Base-by-base conservation (phyloP, 2,329 filamentous ascomycete genomes). In the Neofusicoccum laricinum region DNA sequence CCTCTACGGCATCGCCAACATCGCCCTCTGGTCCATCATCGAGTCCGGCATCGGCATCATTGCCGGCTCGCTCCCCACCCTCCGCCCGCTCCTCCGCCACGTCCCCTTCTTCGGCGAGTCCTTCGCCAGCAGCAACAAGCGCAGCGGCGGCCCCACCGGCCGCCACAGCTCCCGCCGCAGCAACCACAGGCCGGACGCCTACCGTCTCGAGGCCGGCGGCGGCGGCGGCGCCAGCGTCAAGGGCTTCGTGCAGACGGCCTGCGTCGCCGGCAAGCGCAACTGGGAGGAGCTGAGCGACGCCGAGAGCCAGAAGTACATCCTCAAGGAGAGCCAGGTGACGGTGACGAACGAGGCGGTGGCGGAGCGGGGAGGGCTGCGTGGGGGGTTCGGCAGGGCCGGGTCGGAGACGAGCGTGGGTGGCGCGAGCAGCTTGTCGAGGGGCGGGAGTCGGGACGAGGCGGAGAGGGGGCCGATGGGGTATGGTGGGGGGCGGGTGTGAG, bases 31-130 rank as follows among this genome's bases (percentile, higher is more conserved):
- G 80, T 80, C 80, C 3, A 76, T 82, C 36, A 75, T 82, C 25
- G 82, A 83, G 66, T 79, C 81, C 38, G 82, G 80, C 10, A 81
- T 79, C 17, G 82, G 82, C 17, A 82, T 85, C 66, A 76, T 80
- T 7, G 81, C 82, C 12, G 81, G 80, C 2, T 82, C 80, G 7
- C 72, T 81, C 41, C 79, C 80, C 7, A 77, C 80, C 3, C 75
- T 83, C 1, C 79, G 81, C 0, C 81, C 81, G 1, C 70, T 83
- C 7, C 74, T 82, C 4, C 36, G 53, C 36, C 17, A 19, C 40
- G 12, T 58, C 38, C 40, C 38, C 19, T 45, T 30, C 40, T 45
- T 45, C 21, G 53, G 4, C 21, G 46, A 49, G 7, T 30, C 21
- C 0, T 48, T 25, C 43, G 19, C 17, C 10, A 17, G n/a, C 43